Percentiles rank a stretch among this genome's conserved stretches.
Conservation (phyloP, 805 yeast species). For the Candida railenensis region DNA sequence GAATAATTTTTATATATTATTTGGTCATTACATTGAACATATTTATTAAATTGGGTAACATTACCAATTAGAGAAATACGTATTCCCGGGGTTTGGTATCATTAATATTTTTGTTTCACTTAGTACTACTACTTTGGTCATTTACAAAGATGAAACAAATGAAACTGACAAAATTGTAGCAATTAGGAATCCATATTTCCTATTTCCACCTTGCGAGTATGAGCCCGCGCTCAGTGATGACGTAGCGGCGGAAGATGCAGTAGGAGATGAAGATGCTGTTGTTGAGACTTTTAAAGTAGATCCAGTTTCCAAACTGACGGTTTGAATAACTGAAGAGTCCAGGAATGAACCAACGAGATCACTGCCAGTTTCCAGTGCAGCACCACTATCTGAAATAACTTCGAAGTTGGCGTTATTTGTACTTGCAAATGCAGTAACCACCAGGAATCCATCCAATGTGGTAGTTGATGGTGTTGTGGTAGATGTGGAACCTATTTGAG, state of each 20-base stretch:
- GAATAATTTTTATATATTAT: too few species aligned
- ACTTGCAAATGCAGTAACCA: background rate
- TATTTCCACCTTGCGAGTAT: background rate
- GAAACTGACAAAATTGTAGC: background rate
- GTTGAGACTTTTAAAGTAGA: background rate
- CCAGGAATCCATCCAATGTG: constrained; percentile 2
- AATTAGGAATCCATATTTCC: constrained; percentile 2
- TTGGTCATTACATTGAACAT: background rate
- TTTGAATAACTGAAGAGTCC: constrained; percentile 4
- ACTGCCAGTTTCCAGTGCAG: background rate
- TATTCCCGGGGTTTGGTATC: too few species aligned
- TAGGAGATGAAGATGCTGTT: background rate
- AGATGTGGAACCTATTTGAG: background rate
- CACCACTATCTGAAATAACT: background rate
- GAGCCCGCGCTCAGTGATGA: background rate
- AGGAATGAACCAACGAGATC: constrained; percentile 4
- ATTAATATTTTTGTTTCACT: too few species aligned
- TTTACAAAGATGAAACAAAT: background rate
- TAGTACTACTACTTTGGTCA: too few species aligned
- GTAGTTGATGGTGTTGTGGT: constrained; percentile 3
- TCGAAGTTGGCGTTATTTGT: background rate
- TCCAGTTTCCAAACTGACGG: background rate
- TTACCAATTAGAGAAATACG: background rate
- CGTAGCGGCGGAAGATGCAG: background rate
- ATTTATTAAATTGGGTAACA: background rate